Conservation (phyloP, 2,329 filamentous ascomycete species). For the Venturia effusa region DNA sequence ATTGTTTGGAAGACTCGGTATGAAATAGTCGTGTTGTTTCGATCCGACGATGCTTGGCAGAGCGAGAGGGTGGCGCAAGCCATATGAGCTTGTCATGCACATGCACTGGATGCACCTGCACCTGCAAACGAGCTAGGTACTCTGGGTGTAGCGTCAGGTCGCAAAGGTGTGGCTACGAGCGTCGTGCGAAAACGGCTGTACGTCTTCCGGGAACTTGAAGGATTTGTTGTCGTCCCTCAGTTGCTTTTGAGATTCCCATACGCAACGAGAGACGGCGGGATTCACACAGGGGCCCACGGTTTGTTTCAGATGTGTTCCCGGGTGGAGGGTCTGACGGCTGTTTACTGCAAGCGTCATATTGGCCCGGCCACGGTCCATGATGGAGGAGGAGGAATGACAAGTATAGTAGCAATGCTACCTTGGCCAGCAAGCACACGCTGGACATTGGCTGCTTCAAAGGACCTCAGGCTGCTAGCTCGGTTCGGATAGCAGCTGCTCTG, state of each 20-base stretch:
- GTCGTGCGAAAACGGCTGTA: background rate
- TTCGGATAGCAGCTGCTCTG: background rate
- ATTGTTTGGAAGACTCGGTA: background rate
- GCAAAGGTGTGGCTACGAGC: background rate
- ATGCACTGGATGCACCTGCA: background rate
- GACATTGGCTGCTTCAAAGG: background rate
- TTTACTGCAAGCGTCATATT: background rate
- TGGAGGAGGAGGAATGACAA: too few relatives aligned
- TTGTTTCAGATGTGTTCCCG: too few relatives aligned
- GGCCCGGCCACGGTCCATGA: too few relatives aligned
- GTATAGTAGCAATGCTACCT: too few relatives aligned
- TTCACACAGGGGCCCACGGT: background rate
- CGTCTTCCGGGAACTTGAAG: background rate
- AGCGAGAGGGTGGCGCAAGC: background rate
- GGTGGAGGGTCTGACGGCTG: background rate
- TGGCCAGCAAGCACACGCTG: background rate
- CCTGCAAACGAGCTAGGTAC: background rate
- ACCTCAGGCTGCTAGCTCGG: background rate
- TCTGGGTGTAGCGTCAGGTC: background rate
- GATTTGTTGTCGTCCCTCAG: background rate
- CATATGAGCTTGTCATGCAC: background rate
- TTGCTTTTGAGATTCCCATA: too few relatives aligned
- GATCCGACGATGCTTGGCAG: slow-evolving; percentile 1
- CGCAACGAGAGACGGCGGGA: background rate
- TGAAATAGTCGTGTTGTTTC: background rate